Base-by-base conservation (phyloP, 345 rosid genomes). In the Clarkia xantiana region DNA sequence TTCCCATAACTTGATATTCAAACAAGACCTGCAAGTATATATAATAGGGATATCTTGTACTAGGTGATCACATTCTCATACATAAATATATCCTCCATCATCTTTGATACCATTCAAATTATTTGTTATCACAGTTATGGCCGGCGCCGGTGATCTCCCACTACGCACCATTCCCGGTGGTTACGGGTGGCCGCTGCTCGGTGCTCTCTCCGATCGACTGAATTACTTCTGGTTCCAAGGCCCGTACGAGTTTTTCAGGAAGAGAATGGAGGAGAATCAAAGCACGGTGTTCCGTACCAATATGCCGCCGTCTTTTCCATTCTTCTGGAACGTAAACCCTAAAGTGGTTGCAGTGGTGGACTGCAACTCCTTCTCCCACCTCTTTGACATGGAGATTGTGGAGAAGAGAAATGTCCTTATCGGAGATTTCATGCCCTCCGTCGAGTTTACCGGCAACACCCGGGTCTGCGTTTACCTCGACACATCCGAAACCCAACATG, bases 161-260 rank as follows among this genome's bases (percentile, higher is more conserved):
- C 36, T 67, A 58, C 84, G 87, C 11, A 29, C 65, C 1, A 76
- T 89, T 46, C 95, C 97, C 0, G 97, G 97, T 12, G 71, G 89
- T 10, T 63, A 82, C 63, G 97, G 97, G 8, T 75, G 60, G 84
- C 97, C 94, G 8, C n/a, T 89, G 60, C 64, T 89, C 4, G 97
- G 97, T 2, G 80, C 94, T 6, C 25, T 89, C 13, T 61, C 76
- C 12, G 97, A 89, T 61, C 72, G 97, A 46, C 74, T 89, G 9
- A 89, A 84, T 68, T 89, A 89, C 79, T 89, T 78, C 63, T 89
- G 95, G 95, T 82, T 84, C 72, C 97, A 85, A 57, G 97, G 97
- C 3, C 95, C 80, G 0, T 90, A 80, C 8, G 68, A 67, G 15
- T 89, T 89, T 76, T 89, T 82, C 67, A 54, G 44, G 68, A 72